phyloP scores from a whole-genome alignment of 1,139 yeast genomes.

The Taphrina flavorubra region DNA sequence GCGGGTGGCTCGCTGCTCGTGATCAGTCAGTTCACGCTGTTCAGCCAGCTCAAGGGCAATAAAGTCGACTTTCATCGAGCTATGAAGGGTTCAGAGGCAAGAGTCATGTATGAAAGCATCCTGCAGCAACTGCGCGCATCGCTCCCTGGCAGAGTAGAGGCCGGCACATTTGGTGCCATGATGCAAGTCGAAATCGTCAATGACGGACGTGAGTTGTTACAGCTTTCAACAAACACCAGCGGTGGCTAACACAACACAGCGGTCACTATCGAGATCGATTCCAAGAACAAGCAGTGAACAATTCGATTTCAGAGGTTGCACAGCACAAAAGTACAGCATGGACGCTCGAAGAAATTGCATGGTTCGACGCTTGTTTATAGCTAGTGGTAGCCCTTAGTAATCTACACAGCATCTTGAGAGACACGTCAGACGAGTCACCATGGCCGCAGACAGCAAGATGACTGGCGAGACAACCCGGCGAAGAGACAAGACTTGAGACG shows the following conservation, averaged over 20 bases:
- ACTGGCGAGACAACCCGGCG: no score
- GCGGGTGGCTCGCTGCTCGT: slow-evolving; percentile 18
- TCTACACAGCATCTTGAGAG: no score
- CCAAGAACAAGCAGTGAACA: slow-evolving; percentile 50
- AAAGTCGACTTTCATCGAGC: slow-evolving; percentile 47
- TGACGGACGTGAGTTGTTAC: slow-evolving; percentile 62
- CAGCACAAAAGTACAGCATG: no score
- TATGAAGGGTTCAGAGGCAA: slow-evolving; percentile 59
- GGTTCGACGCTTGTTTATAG: no score
- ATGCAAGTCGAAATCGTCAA: slow-evolving; percentile 88
- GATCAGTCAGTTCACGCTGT: slow-evolving; percentile 88
- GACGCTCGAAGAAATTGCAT: no score
- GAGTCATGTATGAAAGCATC: slow-evolving; percentile 68
- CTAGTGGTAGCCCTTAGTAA: no score
- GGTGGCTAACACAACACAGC: slow-evolving; percentile 48
- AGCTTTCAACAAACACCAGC: no score
- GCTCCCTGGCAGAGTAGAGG: slow-evolving; percentile 60
- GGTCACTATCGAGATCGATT: slow-evolving; percentile 74
- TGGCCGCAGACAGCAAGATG: no score
- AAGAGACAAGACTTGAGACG: not conserved
- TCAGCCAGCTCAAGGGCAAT: slow-evolving; percentile 56
- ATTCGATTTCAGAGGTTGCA: no score
- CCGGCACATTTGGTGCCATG: slow-evolving; percentile 95
- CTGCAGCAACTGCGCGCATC: slow-evolving; percentile 58
- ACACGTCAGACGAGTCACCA: no score